Percentiles rank a stretch among this genome's conserved stretches.
Evolutionary conservation across 495 filamentous ascomycete species (phyloP).

Genomic region (Penicillium macrosclerotiorum): DNA sequence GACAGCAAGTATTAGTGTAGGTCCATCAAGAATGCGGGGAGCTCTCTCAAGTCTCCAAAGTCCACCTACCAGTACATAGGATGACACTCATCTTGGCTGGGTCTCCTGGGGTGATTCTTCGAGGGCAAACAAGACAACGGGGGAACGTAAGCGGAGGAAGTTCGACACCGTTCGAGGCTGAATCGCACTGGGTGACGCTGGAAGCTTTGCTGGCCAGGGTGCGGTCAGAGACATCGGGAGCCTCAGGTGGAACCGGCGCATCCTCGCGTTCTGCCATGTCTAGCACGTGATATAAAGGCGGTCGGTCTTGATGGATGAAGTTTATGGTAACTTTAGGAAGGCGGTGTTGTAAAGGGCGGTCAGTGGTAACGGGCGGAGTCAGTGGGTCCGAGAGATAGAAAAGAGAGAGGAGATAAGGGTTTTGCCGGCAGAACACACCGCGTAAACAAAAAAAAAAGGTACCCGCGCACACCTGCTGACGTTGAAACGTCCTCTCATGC

Average conservation of each 20-base stretch:
- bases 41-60: background rate
- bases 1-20: constrained; percentile 25
- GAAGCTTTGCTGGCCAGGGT: too few species aligned
- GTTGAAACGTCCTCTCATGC: too few species aligned
- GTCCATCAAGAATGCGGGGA: constrained; percentile 27
- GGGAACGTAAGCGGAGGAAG: too few species aligned
- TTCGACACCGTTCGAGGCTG: too few species aligned
- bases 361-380: too few species aligned
- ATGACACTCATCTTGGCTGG: constrained; percentile 72
- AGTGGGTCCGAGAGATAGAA: too few species aligned
- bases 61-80: constrained; percentile 74
- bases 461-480: too few species aligned
- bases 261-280: background rate
- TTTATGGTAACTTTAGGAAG: too few species aligned
- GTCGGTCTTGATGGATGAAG: too few species aligned
- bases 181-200: too few species aligned
- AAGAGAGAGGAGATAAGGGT: background rate
- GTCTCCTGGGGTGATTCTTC: background rate
- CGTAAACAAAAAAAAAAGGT: constrained; percentile 7
- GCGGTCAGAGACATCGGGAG: background rate
- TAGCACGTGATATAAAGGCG: background rate
- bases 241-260: too few species aligned
- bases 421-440: background rate
- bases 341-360: background rate
- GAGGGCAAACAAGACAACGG: too few species aligned